Evolutionary conservation across 2,329 filamentous ascomycete genomes (phyloP).

Genomic region (Neoscytalidium dimidiatum): DNA sequence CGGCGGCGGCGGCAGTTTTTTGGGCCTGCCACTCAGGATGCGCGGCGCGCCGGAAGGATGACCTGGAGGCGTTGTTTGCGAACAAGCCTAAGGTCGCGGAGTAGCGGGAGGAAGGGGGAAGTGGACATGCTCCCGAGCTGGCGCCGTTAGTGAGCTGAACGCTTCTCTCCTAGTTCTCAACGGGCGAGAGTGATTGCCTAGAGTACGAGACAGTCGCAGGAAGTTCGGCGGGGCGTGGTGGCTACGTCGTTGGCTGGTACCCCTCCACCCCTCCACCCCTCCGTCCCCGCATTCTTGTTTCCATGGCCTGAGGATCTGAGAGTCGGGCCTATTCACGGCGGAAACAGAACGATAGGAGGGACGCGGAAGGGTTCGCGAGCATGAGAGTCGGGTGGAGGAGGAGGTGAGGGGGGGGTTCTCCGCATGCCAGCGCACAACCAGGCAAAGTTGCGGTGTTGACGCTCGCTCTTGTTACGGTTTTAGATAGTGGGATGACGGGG

Average conservation of each 20-base stretch:
- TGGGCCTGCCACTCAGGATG: conserved; percentile 3
- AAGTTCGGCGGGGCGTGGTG: not conserved
- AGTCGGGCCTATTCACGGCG: conserved; percentile 1
- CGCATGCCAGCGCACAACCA: conserved; percentile 13
- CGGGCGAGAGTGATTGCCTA: not conserved
- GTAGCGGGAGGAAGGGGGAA: not conserved
- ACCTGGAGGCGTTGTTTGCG: not conserved
- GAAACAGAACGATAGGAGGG: conserved; percentile 2
- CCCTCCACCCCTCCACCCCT: not conserved
- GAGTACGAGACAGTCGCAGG: not conserved
- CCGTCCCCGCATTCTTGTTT: conserved; percentile 2
- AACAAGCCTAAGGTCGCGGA: not conserved
- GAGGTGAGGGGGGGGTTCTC: not conserved
- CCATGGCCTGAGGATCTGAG: not conserved
- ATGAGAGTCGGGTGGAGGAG: not conserved
- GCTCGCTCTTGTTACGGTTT: conserved; percentile 11
- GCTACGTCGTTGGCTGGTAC: not conserved
- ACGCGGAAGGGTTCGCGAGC: not conserved
- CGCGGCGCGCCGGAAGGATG: not conserved
- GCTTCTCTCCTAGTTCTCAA: no score
- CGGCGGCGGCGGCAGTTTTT: no score
- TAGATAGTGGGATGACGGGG: not conserved
- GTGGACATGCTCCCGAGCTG: not conserved
- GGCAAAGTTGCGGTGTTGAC: conserved; percentile 16
- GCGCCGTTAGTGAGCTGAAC: no score